phyloP scores from a whole-genome alignment of 331 rosid genomes.

The Malus hybrid region DNA sequence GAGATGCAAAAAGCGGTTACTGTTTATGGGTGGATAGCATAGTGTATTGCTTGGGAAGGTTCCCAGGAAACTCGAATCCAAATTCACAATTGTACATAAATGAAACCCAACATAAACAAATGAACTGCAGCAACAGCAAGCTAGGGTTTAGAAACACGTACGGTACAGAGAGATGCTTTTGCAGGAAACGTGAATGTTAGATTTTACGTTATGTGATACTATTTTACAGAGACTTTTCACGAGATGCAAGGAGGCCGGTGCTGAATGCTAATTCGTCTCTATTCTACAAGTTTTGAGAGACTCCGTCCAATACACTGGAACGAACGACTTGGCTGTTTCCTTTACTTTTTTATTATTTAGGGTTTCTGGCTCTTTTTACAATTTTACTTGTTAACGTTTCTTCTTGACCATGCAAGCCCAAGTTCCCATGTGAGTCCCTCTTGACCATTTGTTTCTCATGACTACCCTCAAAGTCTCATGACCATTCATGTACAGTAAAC shows the following conservation, averaged over 20 bases:
- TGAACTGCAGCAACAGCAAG: no score
- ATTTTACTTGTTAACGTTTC: not conserved
- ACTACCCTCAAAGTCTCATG: no score
- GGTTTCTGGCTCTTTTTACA: not conserved
- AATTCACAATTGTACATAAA: no score
- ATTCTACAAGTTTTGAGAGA: not conserved
- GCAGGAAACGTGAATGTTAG: not conserved
- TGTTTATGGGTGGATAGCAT: no score
- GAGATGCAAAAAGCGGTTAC: no score
- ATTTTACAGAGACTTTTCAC: slow-evolving; percentile 13
- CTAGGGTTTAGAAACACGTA: no score
- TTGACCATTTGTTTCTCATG: not conserved
- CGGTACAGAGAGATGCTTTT: no score
- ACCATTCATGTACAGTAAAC: no score
- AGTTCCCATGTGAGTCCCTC: slow-evolving; percentile 7
- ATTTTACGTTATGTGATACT: not conserved
- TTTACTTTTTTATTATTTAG: not conserved
- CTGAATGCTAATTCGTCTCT: slow-evolving; percentile 50
- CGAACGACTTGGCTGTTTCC: not conserved
- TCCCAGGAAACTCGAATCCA: no score
- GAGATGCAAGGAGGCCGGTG: slow-evolving; percentile 21
- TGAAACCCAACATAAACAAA: no score
- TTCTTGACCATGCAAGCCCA: not conserved
- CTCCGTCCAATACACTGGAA: no score
- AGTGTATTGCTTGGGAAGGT: no score